Evolutionary conservation across 331 rosid genomes (phyloP).

Genomic region (Quercus tomentella): DNA sequence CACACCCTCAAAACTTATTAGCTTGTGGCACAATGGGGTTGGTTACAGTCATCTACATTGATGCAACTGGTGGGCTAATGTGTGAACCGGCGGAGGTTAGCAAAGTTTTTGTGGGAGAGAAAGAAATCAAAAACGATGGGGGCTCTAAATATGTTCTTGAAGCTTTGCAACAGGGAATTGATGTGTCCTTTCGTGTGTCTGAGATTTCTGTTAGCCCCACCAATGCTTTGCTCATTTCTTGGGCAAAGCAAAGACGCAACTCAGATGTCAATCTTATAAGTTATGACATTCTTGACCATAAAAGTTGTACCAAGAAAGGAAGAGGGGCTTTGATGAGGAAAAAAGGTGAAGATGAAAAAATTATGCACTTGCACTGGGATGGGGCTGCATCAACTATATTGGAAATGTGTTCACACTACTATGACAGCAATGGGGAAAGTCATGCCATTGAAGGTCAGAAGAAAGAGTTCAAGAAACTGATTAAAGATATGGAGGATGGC

Average conservation of each 20-base stretch:
- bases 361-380: constrained; percentile 38
- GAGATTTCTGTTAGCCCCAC: constrained; percentile 12
- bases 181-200: constrained; percentile 20
- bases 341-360: constrained; percentile 3
- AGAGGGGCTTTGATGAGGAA: constrained; percentile 35
- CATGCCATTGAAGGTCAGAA: constrained; percentile 32
- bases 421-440: constrained; percentile 28
- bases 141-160: constrained; percentile 17
- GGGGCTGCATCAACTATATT: constrained; percentile 54
- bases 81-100: constrained; percentile 28
- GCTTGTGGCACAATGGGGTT: constrained; percentile 62
- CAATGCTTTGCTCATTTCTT: constrained; percentile 24
- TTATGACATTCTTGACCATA: constrained; percentile 8
- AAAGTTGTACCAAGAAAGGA: constrained; percentile 13
- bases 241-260: constrained; percentile 19
- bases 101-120: constrained; percentile 39
- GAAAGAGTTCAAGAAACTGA: constrained; percentile 8
- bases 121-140: constrained; percentile 21
- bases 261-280: not conserved
- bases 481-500: constrained; percentile 34
- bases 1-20: constrained; percentile 31
- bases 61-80: constrained; percentile 34
- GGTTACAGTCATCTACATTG: constrained; percentile 46
- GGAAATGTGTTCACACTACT: constrained; percentile 56
- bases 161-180: constrained; percentile 32